Percentiles rank a stretch among this genome's conserved stretches.
Conservation (phyloP, 163 green algal species). For the Scenedesmus sp. region DNA sequence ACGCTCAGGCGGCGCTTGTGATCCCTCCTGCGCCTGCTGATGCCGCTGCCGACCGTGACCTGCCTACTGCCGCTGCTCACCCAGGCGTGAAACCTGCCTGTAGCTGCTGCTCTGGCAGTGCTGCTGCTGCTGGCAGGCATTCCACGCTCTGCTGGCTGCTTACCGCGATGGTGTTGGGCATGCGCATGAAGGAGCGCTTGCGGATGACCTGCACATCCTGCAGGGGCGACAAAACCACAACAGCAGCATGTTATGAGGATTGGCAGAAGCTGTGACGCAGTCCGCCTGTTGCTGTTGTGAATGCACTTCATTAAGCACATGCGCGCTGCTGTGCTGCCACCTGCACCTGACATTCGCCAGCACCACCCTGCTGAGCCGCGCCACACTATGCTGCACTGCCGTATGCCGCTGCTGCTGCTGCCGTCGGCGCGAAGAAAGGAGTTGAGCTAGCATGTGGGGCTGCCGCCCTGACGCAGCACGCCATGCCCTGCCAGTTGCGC, state of each 20-base stretch:
- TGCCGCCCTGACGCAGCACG: no score
- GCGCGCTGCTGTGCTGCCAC: not conserved
- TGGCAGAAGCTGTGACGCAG: not conserved
- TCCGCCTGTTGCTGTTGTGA: not conserved
- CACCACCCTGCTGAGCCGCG: no score
- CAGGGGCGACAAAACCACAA: not conserved
- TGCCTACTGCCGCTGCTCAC: no score
- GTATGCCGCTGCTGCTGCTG: no score
- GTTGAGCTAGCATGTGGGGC: no score
- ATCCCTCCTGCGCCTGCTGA: not conserved
- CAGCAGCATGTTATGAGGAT: no score
- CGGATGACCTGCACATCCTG: constrained; percentile 46
- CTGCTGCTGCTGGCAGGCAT: not conserved
- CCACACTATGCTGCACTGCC: no score
- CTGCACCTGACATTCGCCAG: not conserved
- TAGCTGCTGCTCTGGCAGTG: not conserved
- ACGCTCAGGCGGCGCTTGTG: no score
- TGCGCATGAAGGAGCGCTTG: constrained; percentile 38
- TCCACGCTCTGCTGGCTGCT: not conserved
- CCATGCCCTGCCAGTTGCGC: no score
- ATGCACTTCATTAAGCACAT: not conserved
- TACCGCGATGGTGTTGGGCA: constrained; percentile 54
- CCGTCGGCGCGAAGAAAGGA: no score
- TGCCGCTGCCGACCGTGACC: not conserved
- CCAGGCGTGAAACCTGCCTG: not conserved